Base-by-base conservation (phyloP, 129 eudicot genomes). In the Dittrichia graveolens region DNA sequence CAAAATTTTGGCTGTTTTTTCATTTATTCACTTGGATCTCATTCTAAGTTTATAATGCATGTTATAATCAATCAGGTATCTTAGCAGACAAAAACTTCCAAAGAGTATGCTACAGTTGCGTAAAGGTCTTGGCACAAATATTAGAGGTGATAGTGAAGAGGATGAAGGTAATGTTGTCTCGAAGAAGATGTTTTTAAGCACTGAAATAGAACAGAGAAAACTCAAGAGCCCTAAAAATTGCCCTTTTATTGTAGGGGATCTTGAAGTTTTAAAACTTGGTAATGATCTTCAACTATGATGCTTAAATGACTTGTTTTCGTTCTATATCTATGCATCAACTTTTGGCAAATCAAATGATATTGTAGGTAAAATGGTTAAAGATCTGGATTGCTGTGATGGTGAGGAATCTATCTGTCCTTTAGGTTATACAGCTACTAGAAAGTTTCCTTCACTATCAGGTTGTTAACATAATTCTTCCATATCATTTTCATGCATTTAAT, bases 391-490 rank as follows among this genome's bases (percentile, higher is more conserved):
- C 78, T 75, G 82, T 60, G 85, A 80, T 14, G 85, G 83, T 61
- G 86, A 75, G 49, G 83, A 55, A 77, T 85, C 60, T 44, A 69
- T 79, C 73, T 88, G 97, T 80, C 92, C 97, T 39, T 80, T 83
- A 72, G 97, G 97, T 42, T 91, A 91, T 79, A 85, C 86, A 69
- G 91, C 95, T 82, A 80, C 85, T 50, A 85, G 97, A 78, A 88
- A 79, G 78, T 88, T 88, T 81, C 81, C 84, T 75, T 91, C 97
- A 50, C 50, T 87, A 68, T 24, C 85, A 85, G 97, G 95, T 88
- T 48, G 8, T 48, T 40, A 47, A 37, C 4, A 58, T 47, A 37
- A 44, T 18, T 67, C 5, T 12, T 15, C 62, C 53, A 41, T 61
- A 39, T 3, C 5, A 16, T 52, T 13, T 40, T 63, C 45, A 54